A percentile compares a stretch with the other conserved stretches of the same genome.
Evolutionary conservation across 73 alveolate genomes (phyloP).

Genomic region (Paramecium primaurelia): DNA sequence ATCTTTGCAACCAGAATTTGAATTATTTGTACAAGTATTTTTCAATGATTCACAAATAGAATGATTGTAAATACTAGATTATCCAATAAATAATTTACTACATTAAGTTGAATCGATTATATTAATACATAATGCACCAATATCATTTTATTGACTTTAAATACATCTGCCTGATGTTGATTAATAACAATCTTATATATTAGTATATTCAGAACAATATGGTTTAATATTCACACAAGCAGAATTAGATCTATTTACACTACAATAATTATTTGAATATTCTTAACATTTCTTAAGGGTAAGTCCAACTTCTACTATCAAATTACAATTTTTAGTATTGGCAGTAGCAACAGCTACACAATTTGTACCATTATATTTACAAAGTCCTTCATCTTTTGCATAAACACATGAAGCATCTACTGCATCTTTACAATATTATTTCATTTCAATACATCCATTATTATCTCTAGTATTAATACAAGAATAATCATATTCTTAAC

Average conservation of each 20-base stretch:
- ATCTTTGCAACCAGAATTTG: neutral
- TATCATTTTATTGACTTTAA: neutral
- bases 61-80: neutral
- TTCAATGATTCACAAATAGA: neutral
- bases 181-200: neutral
- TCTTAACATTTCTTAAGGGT: neutral
- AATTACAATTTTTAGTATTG: neutral
- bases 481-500: constrained; percentile 3
- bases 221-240: neutral
- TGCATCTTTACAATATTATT: neutral
- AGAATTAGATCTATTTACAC: neutral
- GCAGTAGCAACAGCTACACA: neutral
- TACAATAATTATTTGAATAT: neutral
- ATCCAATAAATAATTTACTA: neutral
- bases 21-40: neutral
- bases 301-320: neutral
- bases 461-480: neutral
- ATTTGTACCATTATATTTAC: neutral
- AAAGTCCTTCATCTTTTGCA: neutral
- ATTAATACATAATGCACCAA: neutral
- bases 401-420: neutral
- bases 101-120: neutral
- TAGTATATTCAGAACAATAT: neutral
- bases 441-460: neutral
- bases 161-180: neutral